phyloP scores from a whole-genome alignment of 306 rosid genomes.

The Fragaria nilgerrensis region DNA sequence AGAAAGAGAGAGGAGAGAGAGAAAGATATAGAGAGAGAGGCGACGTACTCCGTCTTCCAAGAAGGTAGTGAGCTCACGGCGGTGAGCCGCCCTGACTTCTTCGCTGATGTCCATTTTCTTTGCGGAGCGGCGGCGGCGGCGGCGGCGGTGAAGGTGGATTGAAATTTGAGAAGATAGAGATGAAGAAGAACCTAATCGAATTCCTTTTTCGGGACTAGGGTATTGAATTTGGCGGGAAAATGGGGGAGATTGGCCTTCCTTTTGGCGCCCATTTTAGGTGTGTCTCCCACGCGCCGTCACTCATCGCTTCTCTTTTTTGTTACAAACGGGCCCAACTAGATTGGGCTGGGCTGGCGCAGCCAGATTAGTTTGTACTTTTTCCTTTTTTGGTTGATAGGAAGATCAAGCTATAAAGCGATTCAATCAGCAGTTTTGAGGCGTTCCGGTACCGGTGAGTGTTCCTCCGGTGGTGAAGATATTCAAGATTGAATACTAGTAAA shows the following conservation, averaged over 20 bases:
- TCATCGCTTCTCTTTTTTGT: no score
- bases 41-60: slow-evolving; percentile 73
- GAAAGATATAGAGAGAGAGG: neutral
- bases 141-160: neutral
- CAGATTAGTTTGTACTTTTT: no score
- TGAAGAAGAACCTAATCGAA: neutral
- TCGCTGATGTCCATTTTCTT: slow-evolving; percentile 77
- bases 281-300: no score
- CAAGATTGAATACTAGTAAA: neutral
- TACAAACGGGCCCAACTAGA: neutral
- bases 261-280: slow-evolving; percentile 40
- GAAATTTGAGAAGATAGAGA: neutral
- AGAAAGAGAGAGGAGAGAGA: neutral
- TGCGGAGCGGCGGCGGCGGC: neutral
- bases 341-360: no score
- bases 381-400: no score
- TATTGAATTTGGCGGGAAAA: slow-evolving; percentile 60
- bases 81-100: slow-evolving; percentile 87
- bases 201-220: slow-evolving; percentile 7
- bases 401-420: neutral
- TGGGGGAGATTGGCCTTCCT: neutral
- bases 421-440: neutral
- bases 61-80: slow-evolving; percentile 82
- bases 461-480: neutral
- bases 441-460: neutral